Percentiles rank a stretch among this genome's conserved stretches.
Conservation (phyloP, 2,329 filamentous ascomycete genomes). For the Cercospora zeae-maydis region DNA sequence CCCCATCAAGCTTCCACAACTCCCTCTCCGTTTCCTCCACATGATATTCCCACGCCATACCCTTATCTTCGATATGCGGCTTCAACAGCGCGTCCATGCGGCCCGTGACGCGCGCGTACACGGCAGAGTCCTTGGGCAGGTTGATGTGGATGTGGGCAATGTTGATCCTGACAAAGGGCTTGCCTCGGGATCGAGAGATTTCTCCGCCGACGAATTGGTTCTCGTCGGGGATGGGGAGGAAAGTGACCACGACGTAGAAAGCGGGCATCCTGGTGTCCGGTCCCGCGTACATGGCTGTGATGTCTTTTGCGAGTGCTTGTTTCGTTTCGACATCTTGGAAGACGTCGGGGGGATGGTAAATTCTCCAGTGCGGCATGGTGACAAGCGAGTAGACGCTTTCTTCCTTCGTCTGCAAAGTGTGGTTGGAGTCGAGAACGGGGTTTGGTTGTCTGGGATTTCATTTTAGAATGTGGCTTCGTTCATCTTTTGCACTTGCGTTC, state of each 20-base stretch:
- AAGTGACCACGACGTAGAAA: constrained; percentile 47
- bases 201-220: constrained; percentile 36
- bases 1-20: constrained; percentile 46
- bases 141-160: constrained; percentile 37
- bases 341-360: constrained; percentile 39
- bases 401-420: too few relatives aligned
- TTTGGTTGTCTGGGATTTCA: too few relatives aligned
- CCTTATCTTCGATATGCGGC: constrained; percentile 42
- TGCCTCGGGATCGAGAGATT: constrained; percentile 21
- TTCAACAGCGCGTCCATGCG: constrained; percentile 38
- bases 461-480: neutral
- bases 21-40: constrained; percentile 42
- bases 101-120: constrained; percentile 23
- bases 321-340: constrained; percentile 36
- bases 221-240: constrained; percentile 32
- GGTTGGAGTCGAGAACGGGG: too few relatives aligned
- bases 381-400: neutral
- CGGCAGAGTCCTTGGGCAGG: constrained; percentile 16
- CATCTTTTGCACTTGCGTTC: neutral
- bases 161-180: constrained; percentile 40
- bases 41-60: constrained; percentile 44
- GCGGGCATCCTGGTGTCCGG: constrained; percentile 36
- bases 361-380: constrained; percentile 45
- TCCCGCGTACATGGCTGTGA: constrained; percentile 42
- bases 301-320: constrained; percentile 35